These are phyloP conservation scores for Arthrinium phaeospermum DNA, from an alignment of 2,329 filamentous ascomycete genomes.

Conservation along the genomic window DNA sequence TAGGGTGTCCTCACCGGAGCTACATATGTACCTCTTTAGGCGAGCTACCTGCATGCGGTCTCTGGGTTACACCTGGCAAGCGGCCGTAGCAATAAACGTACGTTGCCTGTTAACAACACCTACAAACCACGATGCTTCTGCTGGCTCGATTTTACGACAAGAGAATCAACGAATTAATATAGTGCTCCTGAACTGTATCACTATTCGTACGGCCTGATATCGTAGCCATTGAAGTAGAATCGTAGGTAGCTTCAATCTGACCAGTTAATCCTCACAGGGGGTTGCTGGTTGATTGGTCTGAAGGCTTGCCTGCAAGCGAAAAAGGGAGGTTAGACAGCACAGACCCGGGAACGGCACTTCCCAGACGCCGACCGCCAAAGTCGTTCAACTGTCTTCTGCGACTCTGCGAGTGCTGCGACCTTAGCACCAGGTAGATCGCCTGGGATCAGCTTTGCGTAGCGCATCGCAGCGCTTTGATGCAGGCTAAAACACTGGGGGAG, in stretches of 20 bases:
- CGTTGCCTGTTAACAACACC: too few relatives aligned
- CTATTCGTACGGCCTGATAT: too few relatives aligned
- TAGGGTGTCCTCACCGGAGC: not conserved
- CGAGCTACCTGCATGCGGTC: not conserved
- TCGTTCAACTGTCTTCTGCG: not conserved
- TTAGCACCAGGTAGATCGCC: not conserved
- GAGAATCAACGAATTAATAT: too few relatives aligned
- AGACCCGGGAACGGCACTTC: not conserved
- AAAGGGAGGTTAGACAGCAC: not conserved
- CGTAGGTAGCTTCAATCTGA: too few relatives aligned
- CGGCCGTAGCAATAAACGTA: not conserved
- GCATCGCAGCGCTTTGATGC: conserved; percentile 8
- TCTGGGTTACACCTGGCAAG: conserved; percentile 1
- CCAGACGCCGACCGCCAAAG: not conserved
- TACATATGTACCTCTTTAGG: not conserved
- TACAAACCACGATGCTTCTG: too few relatives aligned
- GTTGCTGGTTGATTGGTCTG: too few relatives aligned
- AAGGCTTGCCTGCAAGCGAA: not conserved
- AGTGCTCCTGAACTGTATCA: too few relatives aligned
- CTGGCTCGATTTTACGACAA: too few relatives aligned
- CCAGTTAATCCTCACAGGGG: too few relatives aligned
- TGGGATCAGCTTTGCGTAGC: not conserved
- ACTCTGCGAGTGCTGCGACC: not conserved
- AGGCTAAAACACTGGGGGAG: conserved; percentile 12
- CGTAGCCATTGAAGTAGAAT: too few relatives aligned